Evolutionary conservation across 2,329 filamentous ascomycete species (phyloP).

Genomic region (Beauveria pseudobassiana): DNA sequence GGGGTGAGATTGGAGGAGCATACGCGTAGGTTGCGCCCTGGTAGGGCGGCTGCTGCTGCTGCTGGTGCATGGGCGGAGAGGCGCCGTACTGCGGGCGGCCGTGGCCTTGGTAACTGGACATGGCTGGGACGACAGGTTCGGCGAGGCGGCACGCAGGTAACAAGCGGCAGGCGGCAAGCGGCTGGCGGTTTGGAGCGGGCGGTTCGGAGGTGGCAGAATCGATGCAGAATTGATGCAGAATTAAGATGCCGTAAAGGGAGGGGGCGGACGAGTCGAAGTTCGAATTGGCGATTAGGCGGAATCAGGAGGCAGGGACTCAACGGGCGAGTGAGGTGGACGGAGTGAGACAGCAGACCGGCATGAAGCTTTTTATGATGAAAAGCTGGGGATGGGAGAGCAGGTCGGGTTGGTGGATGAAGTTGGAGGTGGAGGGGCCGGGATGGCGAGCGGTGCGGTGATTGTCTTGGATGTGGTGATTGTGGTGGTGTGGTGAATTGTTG

Average conservation of each 20-base stretch:
- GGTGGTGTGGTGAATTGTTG: neutral
- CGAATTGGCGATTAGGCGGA: neutral
- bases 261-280: neutral
- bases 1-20: neutral
- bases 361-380: slow-evolving; percentile 2
- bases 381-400: neutral
- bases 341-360: neutral
- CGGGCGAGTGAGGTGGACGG: neutral
- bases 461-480: neutral
- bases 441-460: neutral
- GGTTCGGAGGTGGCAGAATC: neutral
- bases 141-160: neutral
- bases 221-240: neutral
- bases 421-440: neutral
- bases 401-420: neutral
- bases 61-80: neutral
- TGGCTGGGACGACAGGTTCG: neutral
- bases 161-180: neutral
- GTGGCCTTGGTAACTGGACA: slow-evolving; percentile 7
- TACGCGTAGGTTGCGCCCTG: slow-evolving; percentile 2
- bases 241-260: neutral
- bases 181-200: neutral
- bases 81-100: slow-evolving; percentile 8
- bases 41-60: slow-evolving; percentile 2
- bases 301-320: neutral